These are phyloP conservation scores for Adansonia rubrostipa DNA, from an alignment of 441 rosid species.

Conservation along the genomic window DNA sequence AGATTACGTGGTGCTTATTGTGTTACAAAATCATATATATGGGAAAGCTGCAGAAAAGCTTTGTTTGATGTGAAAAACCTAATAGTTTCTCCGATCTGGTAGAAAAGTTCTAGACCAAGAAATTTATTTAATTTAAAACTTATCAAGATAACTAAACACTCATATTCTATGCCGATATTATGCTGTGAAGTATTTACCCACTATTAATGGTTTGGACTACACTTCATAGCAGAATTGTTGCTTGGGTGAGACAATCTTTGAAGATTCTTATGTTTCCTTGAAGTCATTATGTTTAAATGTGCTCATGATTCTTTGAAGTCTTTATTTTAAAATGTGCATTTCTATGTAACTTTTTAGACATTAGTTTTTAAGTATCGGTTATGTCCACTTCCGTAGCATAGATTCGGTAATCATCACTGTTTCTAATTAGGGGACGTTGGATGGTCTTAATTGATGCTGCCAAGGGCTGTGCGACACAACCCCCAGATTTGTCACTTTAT, in stretches of 20 bases:
- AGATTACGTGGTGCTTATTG: not conserved
- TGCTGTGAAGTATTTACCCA: not conserved
- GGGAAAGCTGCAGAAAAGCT: not conserved
- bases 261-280: not conserved
- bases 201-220: not conserved
- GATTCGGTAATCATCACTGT: slow-evolving; percentile 13
- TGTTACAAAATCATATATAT: not conserved
- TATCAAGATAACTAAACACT: not conserved
- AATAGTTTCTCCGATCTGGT: not conserved
- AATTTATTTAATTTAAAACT: not conserved
- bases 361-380: slow-evolving; percentile 1
- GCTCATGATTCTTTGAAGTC: not conserved
- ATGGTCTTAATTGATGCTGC: slow-evolving; percentile 98
- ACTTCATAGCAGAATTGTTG: not conserved
- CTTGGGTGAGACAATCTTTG: not conserved
- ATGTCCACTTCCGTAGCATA: slow-evolving; percentile 8
- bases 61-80: not conserved
- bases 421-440: slow-evolving; percentile 63
- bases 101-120: not conserved
- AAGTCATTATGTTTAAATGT: not conserved
- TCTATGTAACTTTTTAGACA: not conserved
- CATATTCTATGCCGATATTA: not conserved
- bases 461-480: slow-evolving; percentile 82
- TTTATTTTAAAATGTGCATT: not conserved
- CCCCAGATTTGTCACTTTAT: slow-evolving; percentile 77